Conservation (phyloP, 768 basidiomycete species). For the Leucocoprinus leucothites region DNA sequence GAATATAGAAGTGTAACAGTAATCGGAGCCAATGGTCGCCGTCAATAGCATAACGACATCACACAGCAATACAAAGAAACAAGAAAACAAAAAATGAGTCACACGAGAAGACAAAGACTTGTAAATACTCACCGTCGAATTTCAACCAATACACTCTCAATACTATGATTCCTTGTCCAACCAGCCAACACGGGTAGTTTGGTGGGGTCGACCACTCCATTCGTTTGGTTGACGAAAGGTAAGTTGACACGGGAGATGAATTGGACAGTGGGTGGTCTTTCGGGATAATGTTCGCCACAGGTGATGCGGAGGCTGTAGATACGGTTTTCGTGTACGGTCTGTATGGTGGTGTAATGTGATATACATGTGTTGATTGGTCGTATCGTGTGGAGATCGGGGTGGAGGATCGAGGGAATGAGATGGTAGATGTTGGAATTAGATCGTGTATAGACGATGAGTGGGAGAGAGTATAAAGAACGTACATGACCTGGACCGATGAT, state of each 20-base stretch:
- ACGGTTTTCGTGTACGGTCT: constrained; percentile 98
- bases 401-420: constrained; percentile 14
- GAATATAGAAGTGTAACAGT: background rate
- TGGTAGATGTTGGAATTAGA: background rate
- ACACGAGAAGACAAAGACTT: background rate
- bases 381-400: constrained; percentile 2
- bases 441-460: background rate
- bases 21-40: background rate
- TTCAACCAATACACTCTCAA: constrained; percentile 91
- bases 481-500: constrained; percentile 99
- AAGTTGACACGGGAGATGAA: constrained; percentile 91
- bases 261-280: constrained; percentile 72
- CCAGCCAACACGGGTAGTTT: constrained; percentile 69
- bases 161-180: constrained; percentile 75
- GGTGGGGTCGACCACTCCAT: constrained; percentile 75
- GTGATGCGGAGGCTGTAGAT: constrained; percentile 94
- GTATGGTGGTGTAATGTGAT: constrained; percentile 6
- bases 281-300: constrained; percentile 77
- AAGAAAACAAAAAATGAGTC: background rate
- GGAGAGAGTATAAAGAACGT: constrained; percentile 23
- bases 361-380: too few relatives aligned
- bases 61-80: background rate
- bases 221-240: constrained; percentile 76
- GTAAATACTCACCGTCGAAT: constrained; percentile 87
- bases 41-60: background rate